Percentiles rank a stretch among this genome's conserved stretches.
Evolutionary conservation across 495 filamentous ascomycete genomes (phyloP).

Genomic region (Parathielavia appendiculata): DNA sequence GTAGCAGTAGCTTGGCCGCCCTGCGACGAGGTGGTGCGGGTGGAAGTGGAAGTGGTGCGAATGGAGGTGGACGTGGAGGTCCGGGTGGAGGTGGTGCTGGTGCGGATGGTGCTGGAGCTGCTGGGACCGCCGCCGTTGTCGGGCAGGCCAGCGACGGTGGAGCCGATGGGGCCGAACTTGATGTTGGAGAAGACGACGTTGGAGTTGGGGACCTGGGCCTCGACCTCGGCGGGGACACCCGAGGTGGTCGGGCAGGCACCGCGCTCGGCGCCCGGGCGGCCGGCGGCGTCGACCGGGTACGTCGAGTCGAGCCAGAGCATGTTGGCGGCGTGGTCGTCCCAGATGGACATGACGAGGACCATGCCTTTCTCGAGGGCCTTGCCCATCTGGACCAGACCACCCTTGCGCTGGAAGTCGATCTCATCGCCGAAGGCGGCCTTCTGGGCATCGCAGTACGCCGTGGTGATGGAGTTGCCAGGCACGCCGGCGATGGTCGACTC

Average conservation of each 20-base stretch:
- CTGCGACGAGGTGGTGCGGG: slow-evolving; percentile 14
- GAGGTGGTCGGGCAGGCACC: slow-evolving; percentile 61
- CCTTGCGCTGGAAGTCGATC: slow-evolving; percentile 54
- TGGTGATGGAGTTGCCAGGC: slow-evolving; percentile 54
- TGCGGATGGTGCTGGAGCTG: neutral
- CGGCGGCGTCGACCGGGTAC: slow-evolving; percentile 56
- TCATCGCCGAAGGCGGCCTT: slow-evolving; percentile 58
- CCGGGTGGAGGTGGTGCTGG: slow-evolving; percentile 18
- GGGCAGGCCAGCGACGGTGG: slow-evolving; percentile 46
- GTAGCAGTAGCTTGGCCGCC: neutral
- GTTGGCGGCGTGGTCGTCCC: slow-evolving; percentile 71
- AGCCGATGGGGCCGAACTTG: slow-evolving; percentile 62
- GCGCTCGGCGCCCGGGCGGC: slow-evolving; percentile 57
- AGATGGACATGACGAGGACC: slow-evolving; percentile 74
- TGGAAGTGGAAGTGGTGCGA: slow-evolving; percentile 16
- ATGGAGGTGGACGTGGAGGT: slow-evolving; percentile 11
- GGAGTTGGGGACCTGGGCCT: slow-evolving; percentile 50
- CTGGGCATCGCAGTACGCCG: slow-evolving; percentile 55
- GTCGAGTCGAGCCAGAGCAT: slow-evolving; percentile 83
- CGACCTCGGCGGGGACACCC: slow-evolving; percentile 56
- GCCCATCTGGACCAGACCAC: slow-evolving; percentile 57
- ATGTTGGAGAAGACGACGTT: slow-evolving; percentile 60
- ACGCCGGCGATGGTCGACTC: slow-evolving; percentile 49
- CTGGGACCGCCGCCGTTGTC: slow-evolving; percentile 17
- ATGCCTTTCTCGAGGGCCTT: slow-evolving; percentile 52